Percentiles rank a stretch among this genome's conserved stretches.
These are phyloP conservation scores for Penicillium sp. DNA, from an alignment of 2,329 filamentous ascomycete genomes.

Conservation along the genomic window DNA sequence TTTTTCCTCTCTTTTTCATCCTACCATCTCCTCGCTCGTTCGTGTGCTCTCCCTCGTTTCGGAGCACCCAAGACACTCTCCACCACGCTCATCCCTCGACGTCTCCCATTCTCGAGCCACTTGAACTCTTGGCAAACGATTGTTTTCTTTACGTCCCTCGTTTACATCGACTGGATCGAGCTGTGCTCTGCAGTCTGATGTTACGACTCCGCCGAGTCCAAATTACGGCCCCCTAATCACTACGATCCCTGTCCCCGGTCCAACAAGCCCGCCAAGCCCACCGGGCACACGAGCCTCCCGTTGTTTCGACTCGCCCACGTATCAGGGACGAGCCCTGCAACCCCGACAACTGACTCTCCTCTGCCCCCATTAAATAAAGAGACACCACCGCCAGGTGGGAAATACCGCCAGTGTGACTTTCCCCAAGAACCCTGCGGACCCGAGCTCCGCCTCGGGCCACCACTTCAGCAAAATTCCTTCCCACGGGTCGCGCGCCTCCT, in stretches of 20 bases:
- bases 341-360: slow-evolving; percentile 3
- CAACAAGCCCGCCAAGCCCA: slow-evolving; percentile 14
- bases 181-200: slow-evolving; percentile 8
- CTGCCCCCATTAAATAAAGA: slow-evolving; percentile 7
- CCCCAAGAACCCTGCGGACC: slow-evolving; percentile 24
- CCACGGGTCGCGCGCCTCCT: slow-evolving; percentile 57
- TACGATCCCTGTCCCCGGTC: not conserved
- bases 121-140: not conserved
- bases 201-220: slow-evolving; percentile 2
- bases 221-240: not conserved
- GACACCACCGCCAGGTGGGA: slow-evolving; percentile 31
- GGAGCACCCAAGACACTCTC: not conserved
- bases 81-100: not conserved
- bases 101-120: not conserved
- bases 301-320: slow-evolving; percentile 12
- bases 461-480: slow-evolving; percentile 53
- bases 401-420: slow-evolving; percentile 35
- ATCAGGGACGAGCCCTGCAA: slow-evolving; percentile 9
- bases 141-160: slow-evolving; percentile 3
- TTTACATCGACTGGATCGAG: slow-evolving; percentile 12
- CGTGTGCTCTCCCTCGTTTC: not conserved
- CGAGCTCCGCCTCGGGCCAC: slow-evolving; percentile 42
- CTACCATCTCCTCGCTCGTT: not conserved
- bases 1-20: not conserved
- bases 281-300: slow-evolving; percentile 13